A percentile compares a stretch with the other conserved stretches of the same genome.
phyloP scores from a whole-genome alignment of 1,139 yeast genomes.

The Pichia sp. region DNA sequence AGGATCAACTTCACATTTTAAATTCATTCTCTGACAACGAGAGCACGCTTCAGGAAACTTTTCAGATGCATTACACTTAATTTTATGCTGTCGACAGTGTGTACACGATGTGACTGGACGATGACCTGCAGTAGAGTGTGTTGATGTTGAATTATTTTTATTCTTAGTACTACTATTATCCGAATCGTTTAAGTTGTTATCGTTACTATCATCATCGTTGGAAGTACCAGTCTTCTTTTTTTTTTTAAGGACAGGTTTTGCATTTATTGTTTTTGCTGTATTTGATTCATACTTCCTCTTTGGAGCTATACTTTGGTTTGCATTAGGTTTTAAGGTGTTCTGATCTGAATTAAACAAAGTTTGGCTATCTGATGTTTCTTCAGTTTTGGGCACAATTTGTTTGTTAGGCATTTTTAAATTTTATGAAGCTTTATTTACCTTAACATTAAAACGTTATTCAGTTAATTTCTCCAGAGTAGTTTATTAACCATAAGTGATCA shows the following conservation, averaged over 20 bases:
- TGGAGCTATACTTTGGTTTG: too few species aligned
- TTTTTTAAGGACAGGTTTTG: too few species aligned
- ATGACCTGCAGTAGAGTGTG: constrained; percentile 40
- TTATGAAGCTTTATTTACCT: too few species aligned
- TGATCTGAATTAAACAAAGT: too few species aligned
- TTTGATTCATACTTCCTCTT: not conserved
- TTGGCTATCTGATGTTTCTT: not conserved
- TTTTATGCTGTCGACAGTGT: constrained; percentile 91
- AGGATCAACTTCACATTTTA: constrained; percentile 86
- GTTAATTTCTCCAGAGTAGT: too few species aligned
- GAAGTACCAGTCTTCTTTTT: constrained; percentile 5
- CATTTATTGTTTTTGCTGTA: not conserved
- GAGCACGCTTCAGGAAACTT: constrained; percentile 79
- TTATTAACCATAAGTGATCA: too few species aligned
- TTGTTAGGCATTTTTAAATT: not conserved
- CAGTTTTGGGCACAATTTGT: not conserved
- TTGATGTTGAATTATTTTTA: constrained; percentile 8
- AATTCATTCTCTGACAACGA: constrained; percentile 72
- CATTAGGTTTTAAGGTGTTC: too few species aligned
- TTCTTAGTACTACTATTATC: not conserved
- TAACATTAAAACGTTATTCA: too few species aligned
- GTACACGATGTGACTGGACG: constrained; percentile 92
- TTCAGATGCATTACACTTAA: constrained; percentile 86
- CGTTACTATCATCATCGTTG: constrained; percentile 1
- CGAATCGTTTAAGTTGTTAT: constrained; percentile 1